Base-by-base conservation (phyloP, 129 eudicot species). In the Tanacetum coccineum region DNA sequence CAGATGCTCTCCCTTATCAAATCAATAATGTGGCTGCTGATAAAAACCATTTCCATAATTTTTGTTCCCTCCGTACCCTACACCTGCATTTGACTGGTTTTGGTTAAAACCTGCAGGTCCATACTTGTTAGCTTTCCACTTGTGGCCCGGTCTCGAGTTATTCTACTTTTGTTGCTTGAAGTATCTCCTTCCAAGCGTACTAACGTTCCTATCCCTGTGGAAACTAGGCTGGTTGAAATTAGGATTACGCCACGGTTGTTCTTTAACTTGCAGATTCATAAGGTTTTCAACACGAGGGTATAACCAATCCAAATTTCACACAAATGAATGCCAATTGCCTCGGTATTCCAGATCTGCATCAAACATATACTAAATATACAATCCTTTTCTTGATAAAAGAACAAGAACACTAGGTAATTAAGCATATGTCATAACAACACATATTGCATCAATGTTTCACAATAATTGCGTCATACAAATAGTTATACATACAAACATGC, bases 151-250 rank as follows among this genome's bases (percentile, higher is more conserved):
- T 73, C 79, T 86, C 9, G 79, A 28, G 70, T 69, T 78, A 53
- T 67, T 87, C 85, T 89, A 85, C 70, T 87, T 91, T 58, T 83
- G 90, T 72, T 83, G 90, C 87, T 74, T 82, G 62, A 79, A 80
- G 73, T 79, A 86, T 65, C 78, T 88, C 79, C 81, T 76, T n/a
- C 81, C 88, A 77, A 78, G 73, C 21, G 72, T 69, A 79, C 71
- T 44, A 50, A 69, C 45, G 48, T 74, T 76, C 67, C 83, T 57
- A 52, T 46, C 78, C 51, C 72, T 75, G 36, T 63, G 79, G 57
- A 82, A 78, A 79, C 55, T 62, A 3, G 66, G 64, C 20, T 80
- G 74, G 65, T 74, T 83, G 15, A 59, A 67, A 59, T 28, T 50
- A 0, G 61, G 47, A 56, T 15, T 40, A 62, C 66, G 62, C 39